Conservation (phyloP, 441 rosid genomes). For the Brassica balearica region DNA sequence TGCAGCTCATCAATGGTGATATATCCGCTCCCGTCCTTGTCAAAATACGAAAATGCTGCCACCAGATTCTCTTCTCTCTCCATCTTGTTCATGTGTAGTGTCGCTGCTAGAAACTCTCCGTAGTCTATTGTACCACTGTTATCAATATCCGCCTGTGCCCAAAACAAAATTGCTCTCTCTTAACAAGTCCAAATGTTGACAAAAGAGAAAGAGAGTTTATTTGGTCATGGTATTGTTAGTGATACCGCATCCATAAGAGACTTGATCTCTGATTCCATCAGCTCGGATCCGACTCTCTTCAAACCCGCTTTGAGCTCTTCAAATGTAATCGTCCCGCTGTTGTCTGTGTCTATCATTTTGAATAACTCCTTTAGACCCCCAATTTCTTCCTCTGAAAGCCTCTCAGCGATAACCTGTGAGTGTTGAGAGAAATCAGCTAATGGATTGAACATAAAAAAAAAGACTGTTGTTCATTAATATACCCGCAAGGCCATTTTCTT, state of each 20-base stretch:
- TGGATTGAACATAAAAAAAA: background rate
- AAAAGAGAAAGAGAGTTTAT: background rate
- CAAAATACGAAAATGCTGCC: slow-evolving; percentile 81
- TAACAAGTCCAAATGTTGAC: background rate
- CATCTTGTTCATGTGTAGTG: slow-evolving; percentile 79
- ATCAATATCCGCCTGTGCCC: slow-evolving; percentile 80
- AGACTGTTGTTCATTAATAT: slow-evolving; percentile 19
- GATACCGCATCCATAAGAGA: slow-evolving; percentile 80
- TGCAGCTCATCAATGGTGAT: slow-evolving; percentile 86
- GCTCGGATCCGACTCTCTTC: slow-evolving; percentile 70
- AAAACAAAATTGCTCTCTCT: background rate
- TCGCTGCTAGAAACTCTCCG: slow-evolving; percentile 87
- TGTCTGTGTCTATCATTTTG: slow-evolving; percentile 83
- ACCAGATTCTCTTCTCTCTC: slow-evolving; percentile 80
- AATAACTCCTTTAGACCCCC: slow-evolving; percentile 83
- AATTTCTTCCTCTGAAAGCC: slow-evolving; percentile 89
- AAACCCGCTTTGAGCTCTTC: slow-evolving; percentile 83
- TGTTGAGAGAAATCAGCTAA: slow-evolving; percentile 20
- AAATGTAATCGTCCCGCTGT: slow-evolving; percentile 75
- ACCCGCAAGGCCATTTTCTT: slow-evolving; percentile 89
- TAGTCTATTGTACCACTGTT: slow-evolving; percentile 82
- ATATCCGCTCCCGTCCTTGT: slow-evolving; percentile 83
- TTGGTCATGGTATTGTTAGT: background rate
- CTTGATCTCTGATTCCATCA: slow-evolving; percentile 82
- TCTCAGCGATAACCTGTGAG: slow-evolving; percentile 79